These are phyloP conservation scores for Erysimum pusillum DNA, from an alignment of 441 rosid genomes.

Conservation along the genomic window DNA sequence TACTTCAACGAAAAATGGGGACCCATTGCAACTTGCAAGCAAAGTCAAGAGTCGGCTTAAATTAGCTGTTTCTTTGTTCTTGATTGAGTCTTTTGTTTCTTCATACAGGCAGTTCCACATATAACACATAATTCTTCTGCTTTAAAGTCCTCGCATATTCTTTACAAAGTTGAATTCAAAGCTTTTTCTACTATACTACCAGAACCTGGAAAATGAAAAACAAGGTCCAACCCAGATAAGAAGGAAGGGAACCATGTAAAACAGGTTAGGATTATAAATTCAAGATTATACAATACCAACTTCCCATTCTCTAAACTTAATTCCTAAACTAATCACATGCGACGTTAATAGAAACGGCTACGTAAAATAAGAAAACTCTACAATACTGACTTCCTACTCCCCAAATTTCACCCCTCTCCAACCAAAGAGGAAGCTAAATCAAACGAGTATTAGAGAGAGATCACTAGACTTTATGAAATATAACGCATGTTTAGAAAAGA, in stretches of 20 bases:
- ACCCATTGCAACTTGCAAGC: slow-evolving; percentile 76
- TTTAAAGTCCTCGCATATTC: slow-evolving; percentile 70
- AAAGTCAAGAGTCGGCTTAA: slow-evolving; percentile 63
- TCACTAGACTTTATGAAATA: slow-evolving; percentile 14
- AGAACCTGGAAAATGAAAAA: slow-evolving; percentile 53
- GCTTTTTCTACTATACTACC: slow-evolving; percentile 70
- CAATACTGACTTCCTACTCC: too few relatives aligned
- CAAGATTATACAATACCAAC: not conserved
- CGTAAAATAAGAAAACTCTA: too few relatives aligned
- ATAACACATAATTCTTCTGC: slow-evolving; percentile 58
- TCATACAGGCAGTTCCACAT: slow-evolving; percentile 71
- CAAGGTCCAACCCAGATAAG: slow-evolving; percentile 30
- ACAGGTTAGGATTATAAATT: slow-evolving; percentile 7
- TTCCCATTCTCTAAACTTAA: too few relatives aligned
- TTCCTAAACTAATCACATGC: slow-evolving; percentile 10
- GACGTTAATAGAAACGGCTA: not conserved
- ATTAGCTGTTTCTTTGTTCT: slow-evolving; percentile 48
- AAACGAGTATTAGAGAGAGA: not conserved
- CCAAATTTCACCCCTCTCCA: too few relatives aligned
- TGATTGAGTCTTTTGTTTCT: slow-evolving; percentile 55
- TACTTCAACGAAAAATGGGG: slow-evolving; percentile 65
- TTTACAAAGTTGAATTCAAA: slow-evolving; percentile 59
- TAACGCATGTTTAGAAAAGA: slow-evolving; percentile 28
- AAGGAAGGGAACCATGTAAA: slow-evolving; percentile 11
- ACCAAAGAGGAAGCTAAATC: too few relatives aligned